Evolutionary conservation across 106 monocot genomes (phyloP).

Genomic region (Gastrodia elata): DNA sequence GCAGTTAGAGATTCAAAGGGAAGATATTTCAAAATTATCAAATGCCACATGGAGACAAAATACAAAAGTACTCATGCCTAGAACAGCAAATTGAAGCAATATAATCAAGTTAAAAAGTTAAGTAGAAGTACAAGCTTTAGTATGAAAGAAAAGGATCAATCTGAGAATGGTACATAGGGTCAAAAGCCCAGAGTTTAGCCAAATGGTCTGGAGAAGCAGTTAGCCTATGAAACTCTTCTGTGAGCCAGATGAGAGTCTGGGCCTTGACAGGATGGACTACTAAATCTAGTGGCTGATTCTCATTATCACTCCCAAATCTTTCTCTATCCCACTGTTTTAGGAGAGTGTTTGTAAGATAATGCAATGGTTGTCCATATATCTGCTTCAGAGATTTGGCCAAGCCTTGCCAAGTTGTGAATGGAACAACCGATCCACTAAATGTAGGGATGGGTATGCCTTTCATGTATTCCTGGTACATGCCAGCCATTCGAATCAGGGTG

Average conservation of each 20-base stretch:
- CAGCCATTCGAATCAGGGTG: slow-evolving; percentile 50
- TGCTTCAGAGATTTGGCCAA: slow-evolving; percentile 58
- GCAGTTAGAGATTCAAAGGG: too few species aligned
- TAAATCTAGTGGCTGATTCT: slow-evolving; percentile 33
- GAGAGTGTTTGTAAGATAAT: slow-evolving; percentile 69
- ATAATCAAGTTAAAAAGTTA: background rate
- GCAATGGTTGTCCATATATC: slow-evolving; percentile 63
- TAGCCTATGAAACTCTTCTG: slow-evolving; percentile 71
- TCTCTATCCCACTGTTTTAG: slow-evolving; percentile 55
- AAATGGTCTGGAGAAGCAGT: slow-evolving; percentile 40
- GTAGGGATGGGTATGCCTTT: slow-evolving; percentile 47
- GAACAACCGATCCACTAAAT: slow-evolving; percentile 39
- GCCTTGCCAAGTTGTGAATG: slow-evolving; percentile 73
- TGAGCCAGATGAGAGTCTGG: slow-evolving; percentile 72
- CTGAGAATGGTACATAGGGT: slow-evolving; percentile 53
- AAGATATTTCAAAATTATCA: too few species aligned
- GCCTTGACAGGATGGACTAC: slow-evolving; percentile 68
- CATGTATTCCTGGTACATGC: slow-evolving; percentile 90
- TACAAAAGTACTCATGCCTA: too few species aligned
- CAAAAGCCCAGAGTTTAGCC: slow-evolving; percentile 67
- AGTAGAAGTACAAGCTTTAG: background rate
- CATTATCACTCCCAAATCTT: slow-evolving; percentile 39
- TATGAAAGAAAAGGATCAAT: slow-evolving; percentile 50
- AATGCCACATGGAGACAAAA: too few species aligned
- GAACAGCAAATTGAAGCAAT: background rate